Base-by-base conservation (phyloP, 495 filamentous ascomycete species). In the Beverwykella pulmonaria region DNA sequence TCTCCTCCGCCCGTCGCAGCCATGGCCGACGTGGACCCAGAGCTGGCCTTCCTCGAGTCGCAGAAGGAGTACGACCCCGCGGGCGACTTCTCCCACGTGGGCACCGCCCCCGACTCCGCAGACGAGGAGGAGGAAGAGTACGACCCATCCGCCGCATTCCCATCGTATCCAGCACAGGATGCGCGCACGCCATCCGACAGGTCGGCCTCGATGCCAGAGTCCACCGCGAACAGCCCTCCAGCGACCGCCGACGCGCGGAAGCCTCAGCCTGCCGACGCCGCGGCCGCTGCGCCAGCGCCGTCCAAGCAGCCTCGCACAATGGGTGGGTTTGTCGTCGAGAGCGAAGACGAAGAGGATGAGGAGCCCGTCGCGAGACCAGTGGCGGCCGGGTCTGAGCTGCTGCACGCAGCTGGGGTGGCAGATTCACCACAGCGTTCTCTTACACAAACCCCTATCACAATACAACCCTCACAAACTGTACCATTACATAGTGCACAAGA, bases 281-380 rank as follows among this genome's bases (percentile, higher is more conserved):
- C 30, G 15, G 59, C 53, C 27, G 62, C 68, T 23, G 36, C 56
- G 19, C 59, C 65, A 10, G 30, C 53, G 39, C 57, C 65, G 12
- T 32, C 59, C 7, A 68, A 73, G 71, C 88, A 88, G 79, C 83
- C 87, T 59, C 87, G 86, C 75, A 91, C 85, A 41, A 87, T 87
- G 67, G 90, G 88, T 70, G 91, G 91, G 65, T 93, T 93, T 82
- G 81, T 92, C 74, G 86, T 88, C 69, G 90, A 90, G 78, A 88
- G 91, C 56, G 71, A 75, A 41, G 74, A 78, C 59, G 79, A 81
- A 41, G 78, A 77, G 66, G 76, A 86, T 75, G 84, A 85, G 69
- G 79, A 81, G 32, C 81, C 83, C 59, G 81, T 79, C 10, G 9
- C 56, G 50, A 62, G 34, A 30, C 55, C 70, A 61, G 17, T 49